phyloP scores from a whole-genome alignment of 2,329 filamentous ascomycete genomes.

The Proliferodiscus dingleyae region DNA sequence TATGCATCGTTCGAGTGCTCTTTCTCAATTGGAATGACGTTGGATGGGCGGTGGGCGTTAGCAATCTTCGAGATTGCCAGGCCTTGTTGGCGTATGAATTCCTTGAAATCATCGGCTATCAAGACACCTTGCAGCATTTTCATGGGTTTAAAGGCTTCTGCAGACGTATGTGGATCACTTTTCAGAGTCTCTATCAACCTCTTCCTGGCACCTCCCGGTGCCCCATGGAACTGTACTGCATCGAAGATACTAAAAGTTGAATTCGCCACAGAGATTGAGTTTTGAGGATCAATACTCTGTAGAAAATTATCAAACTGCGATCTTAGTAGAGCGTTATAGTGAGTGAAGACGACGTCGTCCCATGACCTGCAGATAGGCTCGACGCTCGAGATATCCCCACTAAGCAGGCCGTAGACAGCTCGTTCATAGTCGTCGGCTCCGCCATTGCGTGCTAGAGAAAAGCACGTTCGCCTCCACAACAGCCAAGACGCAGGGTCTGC shows the following conservation, averaged over 20 bases:
- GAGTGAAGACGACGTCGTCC: constrained; percentile 82
- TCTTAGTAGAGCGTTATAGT: constrained; percentile 81
- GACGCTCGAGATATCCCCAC: constrained; percentile 75
- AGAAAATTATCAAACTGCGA: constrained; percentile 74
- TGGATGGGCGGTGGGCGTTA: constrained; percentile 40
- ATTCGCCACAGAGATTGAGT: constrained; percentile 47
- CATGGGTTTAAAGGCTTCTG: constrained; percentile 59
- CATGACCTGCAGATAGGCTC: constrained; percentile 71
- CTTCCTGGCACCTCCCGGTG: constrained; percentile 46
- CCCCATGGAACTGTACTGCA: constrained; percentile 57
- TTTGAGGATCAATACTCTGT: constrained; percentile 48
- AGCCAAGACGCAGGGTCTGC: constrained; percentile 45
- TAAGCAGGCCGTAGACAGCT: constrained; percentile 86
- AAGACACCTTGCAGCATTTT: constrained; percentile 75
- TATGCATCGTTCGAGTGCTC: constrained; percentile 35
- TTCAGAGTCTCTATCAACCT: constrained; percentile 59
- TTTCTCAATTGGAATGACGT: constrained; percentile 38
- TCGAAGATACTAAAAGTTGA: constrained; percentile 61
- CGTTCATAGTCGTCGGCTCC: constrained; percentile 73
- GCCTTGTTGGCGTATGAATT: constrained; percentile 57
- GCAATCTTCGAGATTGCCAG: constrained; percentile 44
- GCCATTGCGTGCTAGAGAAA: constrained; percentile 62
- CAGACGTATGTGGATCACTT: constrained; percentile 47
- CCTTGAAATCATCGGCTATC: constrained; percentile 57
- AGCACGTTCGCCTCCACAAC: constrained; percentile 78